Evolutionary conservation across 2,329 filamentous ascomycete species (phyloP), one percentile per base, ranked within the genome.

Genomic region (Periconia digitata): DNA sequence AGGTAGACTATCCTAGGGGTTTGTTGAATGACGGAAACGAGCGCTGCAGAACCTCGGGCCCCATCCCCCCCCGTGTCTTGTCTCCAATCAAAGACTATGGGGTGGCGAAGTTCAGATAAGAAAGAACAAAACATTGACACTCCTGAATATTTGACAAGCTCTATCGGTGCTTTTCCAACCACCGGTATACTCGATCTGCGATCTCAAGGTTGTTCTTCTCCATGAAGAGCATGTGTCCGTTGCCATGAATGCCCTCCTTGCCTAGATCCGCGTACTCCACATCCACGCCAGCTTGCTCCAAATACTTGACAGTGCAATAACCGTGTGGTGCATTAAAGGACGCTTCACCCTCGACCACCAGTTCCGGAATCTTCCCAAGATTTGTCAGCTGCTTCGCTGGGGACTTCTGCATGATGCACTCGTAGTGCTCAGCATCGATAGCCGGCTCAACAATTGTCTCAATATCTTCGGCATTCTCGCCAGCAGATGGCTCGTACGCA

Each of bases 161-260:
- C 34, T 35, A 23, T n/a, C 18, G 40, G 17, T 53, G 46, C 44
- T 44, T 21, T 18, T 27, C 23, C 17, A 59, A 35, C 55, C 55
- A 60, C 23, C 29, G 21, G 8, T 39, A 44, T 16, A 60, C 49
- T 3, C 47, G 40, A 7, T 50, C 46, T 36, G 58, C 61, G 37
- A 63, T 62, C 8, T 58, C 51, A 1, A 58, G 6, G 27, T 59
- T 69, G 15, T 70, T 69, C 53, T 55, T 62, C 49, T 69, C 64
- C 64, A 69, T 64, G 36, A 67, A 69, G 12, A 65, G 51, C 54
- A 70, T 59, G 23, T 69, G 65, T 8, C 58, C 64, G 40, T 70
- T 91, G 50, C 78, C 75, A 54, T 86, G 75, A 48, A 94, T 74
- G 50, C 92, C 90, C 34, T 77, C 76, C 62, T 84, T 70, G 21